Evolutionary conservation across 192 early-diverging fungal species (phyloP), one percentile per base, ranked within the genome.

Genomic region (Chytriomyces sp.): DNA sequence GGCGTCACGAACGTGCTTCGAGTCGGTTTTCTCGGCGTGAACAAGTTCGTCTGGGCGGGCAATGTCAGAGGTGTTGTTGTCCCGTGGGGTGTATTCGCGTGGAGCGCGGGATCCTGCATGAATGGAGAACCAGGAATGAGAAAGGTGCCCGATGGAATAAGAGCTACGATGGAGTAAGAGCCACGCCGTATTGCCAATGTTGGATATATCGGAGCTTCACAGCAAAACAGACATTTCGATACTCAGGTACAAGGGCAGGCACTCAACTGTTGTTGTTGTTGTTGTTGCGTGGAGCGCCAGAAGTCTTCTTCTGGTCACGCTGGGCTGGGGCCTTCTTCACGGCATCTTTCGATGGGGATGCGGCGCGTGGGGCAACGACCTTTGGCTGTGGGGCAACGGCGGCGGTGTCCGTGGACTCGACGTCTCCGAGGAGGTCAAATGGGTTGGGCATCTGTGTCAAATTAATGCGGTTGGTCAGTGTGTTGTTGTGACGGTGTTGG

Each of bases 371-470:
- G 53, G 80, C 47, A 45, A 60, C 44, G 20, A 65, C 35, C 65
- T 73, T 78, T 46, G 69, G 66, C 66, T 67, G 66, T n/a, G 53
- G 53, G 53, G 53, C 53, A 13, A 57, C 64, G 45, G 44, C 59
- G 20, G 76, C 45, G 61, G 70, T 72, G 65, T 64, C 78, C 16
- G 46, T 67, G 48, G 61, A 72, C 75, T 77, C 78, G 26, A 79
- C 80, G 76, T 83, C 82, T 18, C 74, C 82, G 71, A 83, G 82
- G 46, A 83, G 79, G 26, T 77, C 76, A 26, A 71, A 71, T 50
- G 69, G 69, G 35, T 71, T 71, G 9, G 69, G 69, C 69, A 71
- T 71, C 35, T 35, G 35, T 3, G 2, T 35, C 35, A 35, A 35
- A 35, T 35, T 35, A 4, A 35, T 35, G 35, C 2, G 35, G 35